Conservation (phyloP, 768 basidiomycete genomes). For the Hortiboletus flavorubellus region DNA sequence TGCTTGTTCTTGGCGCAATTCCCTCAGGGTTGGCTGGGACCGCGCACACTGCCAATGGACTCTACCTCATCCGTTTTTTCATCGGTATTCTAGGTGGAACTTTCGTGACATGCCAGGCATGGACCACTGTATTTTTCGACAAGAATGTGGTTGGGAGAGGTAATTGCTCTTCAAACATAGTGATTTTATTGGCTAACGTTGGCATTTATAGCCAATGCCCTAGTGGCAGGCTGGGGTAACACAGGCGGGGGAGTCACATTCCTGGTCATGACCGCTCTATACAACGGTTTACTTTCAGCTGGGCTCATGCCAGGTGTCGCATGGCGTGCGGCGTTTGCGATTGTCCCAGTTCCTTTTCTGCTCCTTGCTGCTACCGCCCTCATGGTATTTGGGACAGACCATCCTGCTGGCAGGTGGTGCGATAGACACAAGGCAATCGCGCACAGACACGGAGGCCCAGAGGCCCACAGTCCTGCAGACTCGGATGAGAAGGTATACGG, state of each 20-base stretch:
- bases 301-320: constrained; percentile 41
- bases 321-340: constrained; percentile 54
- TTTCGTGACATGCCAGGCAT: constrained; percentile 59
- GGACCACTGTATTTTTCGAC: constrained; percentile 62
- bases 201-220: background rate
- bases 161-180: constrained; percentile 3
- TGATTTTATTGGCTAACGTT: background rate
- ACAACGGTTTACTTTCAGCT: constrained; percentile 35
- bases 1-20: constrained; percentile 5
- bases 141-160: constrained; percentile 41
- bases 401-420: constrained; percentile 9
- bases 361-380: constrained; percentile 35
- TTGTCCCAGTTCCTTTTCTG: constrained; percentile 55
- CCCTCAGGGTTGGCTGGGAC: constrained; percentile 24
- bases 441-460: background rate
- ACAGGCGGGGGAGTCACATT: constrained; percentile 7
- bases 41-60: constrained; percentile 35
- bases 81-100: constrained; percentile 59
- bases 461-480: background rate
- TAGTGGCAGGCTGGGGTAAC: constrained; percentile 1
- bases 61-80: constrained; percentile 52
- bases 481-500: constrained; percentile 11
- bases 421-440: constrained; percentile 7
- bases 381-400: constrained; percentile 7
- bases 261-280: constrained; percentile 28